These are phyloP conservation scores for Teunomyces kruisii DNA, from an alignment of 805 yeast genomes.

Conservation along the genomic window DNA sequence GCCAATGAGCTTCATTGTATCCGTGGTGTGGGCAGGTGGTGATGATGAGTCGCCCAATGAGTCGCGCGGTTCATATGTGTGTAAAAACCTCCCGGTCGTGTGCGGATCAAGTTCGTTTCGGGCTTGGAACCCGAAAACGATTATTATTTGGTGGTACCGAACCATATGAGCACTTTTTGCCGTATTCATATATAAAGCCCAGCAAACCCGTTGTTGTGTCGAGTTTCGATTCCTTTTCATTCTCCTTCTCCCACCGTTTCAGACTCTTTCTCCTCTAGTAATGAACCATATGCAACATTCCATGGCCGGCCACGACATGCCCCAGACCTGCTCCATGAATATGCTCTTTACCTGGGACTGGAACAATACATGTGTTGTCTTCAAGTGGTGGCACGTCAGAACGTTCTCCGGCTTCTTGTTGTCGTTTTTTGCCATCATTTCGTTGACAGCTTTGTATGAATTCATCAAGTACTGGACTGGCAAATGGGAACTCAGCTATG, in stretches of 20 bases:
- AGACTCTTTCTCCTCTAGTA: too few relatives aligned
- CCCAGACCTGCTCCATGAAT: slow-evolving; percentile 54
- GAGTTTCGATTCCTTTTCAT: too few relatives aligned
- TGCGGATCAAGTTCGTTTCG: background rate
- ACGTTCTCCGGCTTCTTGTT: slow-evolving; percentile 50
- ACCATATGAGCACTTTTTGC: background rate
- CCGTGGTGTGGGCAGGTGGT: background rate
- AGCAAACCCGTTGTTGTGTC: background rate
- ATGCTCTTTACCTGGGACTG: slow-evolving; percentile 84
- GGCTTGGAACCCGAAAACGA: too few relatives aligned
- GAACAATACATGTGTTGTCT: slow-evolving; percentile 68
- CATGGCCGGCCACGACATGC: slow-evolving; percentile 22
- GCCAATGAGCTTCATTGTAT: slow-evolving; percentile 36
- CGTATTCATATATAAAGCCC: background rate
- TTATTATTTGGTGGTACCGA: too few relatives aligned
- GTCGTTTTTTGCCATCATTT: slow-evolving; percentile 49
- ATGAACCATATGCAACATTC: slow-evolving; percentile 10
- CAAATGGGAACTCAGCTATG: slow-evolving; percentile 26
- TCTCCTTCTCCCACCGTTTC: too few relatives aligned
- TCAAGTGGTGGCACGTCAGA: slow-evolving; percentile 77
- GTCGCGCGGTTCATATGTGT: background rate
- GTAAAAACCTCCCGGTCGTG: background rate
- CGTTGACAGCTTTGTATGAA: slow-evolving; percentile 61
- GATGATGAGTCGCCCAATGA: background rate
- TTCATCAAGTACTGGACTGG: slow-evolving; percentile 36